These are phyloP conservation scores for Sphaerulina musiva DNA, from an alignment of 2,329 filamentous ascomycete genomes.

Conservation along the genomic window DNA sequence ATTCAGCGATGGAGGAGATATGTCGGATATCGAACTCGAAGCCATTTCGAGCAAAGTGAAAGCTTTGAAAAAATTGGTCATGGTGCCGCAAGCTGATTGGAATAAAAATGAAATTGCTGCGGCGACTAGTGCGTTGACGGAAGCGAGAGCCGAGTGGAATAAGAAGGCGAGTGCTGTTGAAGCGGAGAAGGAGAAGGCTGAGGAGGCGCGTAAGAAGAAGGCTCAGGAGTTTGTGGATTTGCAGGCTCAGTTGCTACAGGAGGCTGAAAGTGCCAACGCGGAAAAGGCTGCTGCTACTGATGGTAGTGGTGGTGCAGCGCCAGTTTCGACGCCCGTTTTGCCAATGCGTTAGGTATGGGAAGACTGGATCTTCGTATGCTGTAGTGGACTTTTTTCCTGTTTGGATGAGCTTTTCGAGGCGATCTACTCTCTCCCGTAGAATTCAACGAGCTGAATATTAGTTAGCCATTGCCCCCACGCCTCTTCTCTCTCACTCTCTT, in stretches of 20 bases:
- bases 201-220: constrained; percentile 10
- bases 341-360: too few species aligned
- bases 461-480: too few species aligned
- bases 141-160: constrained; percentile 24
- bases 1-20: constrained; percentile 6
- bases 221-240: constrained; percentile 13
- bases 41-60: constrained; percentile 24
- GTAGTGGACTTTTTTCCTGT: too few species aligned
- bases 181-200: constrained; percentile 12
- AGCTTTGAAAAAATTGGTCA: constrained; percentile 28
- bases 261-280: neutral
- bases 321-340: too few species aligned
- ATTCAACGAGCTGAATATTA: too few species aligned
- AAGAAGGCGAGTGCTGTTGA: constrained; percentile 20
- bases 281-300: too few species aligned
- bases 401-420: too few species aligned
- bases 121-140: constrained; percentile 28
- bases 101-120: constrained; percentile 26
- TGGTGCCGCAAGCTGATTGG: constrained; percentile 31
- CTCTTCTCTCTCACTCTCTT: too few species aligned
- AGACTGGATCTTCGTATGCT: too few species aligned
- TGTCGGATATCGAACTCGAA: constrained; percentile 19
- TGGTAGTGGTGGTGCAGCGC: too few species aligned
- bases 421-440: too few species aligned
- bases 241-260: constrained; percentile 16